Evolutionary conservation across 345 rosid species (phyloP).

Genomic region (Eutrema yunnanense): DNA sequence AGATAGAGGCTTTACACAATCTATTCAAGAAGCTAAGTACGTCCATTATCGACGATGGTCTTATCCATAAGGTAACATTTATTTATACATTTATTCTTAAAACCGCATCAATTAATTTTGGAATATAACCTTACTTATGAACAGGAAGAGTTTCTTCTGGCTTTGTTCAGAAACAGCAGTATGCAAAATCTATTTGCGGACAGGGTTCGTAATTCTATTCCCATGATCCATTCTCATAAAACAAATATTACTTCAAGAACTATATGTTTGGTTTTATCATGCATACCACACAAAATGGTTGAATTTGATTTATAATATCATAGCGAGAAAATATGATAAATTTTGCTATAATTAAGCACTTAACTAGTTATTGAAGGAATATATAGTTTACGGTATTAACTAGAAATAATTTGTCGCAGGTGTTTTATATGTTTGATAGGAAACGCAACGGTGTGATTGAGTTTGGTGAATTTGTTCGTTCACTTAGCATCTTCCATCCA

Average conservation of each 20-base stretch:
- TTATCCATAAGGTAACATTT: constrained; percentile 50
- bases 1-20: constrained; percentile 49
- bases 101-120: neutral
- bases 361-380: neutral
- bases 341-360: neutral
- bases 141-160: constrained; percentile 73
- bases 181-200: constrained; percentile 41
- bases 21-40: constrained; percentile 61
- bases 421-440: constrained; percentile 60
- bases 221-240: neutral
- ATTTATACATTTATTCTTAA: neutral
- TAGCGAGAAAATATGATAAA: neutral
- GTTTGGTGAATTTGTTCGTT: constrained; percentile 63
- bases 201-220: constrained; percentile 1
- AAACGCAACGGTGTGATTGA: constrained; percentile 58
- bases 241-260: neutral
- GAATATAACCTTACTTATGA: neutral
- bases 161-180: constrained; percentile 52
- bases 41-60: constrained; percentile 49
- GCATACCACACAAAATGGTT: neutral
- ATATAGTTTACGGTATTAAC: neutral
- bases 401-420: constrained; percentile 19
- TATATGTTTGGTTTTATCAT: neutral
- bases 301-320: neutral
- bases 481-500: constrained; percentile 69